Evolutionary conservation across 1,284 basidiomycete genomes (phyloP), one percentile per base, ranked within the genome.

Genomic region (Malassezia pachydermatis): DNA sequence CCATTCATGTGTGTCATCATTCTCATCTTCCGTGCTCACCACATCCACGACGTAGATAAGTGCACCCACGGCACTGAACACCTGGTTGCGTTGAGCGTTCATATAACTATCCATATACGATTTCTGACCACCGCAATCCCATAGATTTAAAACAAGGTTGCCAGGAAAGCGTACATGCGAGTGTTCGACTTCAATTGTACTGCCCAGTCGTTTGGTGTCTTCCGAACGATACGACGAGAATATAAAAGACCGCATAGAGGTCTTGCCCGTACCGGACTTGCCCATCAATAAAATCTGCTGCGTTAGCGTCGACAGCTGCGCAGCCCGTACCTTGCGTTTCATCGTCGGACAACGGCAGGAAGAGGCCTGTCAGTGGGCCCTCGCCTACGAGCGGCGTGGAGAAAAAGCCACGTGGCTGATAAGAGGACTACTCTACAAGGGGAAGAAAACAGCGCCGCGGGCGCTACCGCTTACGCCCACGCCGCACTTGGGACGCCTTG

Each of bases 81-180:
- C 89, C 35, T 86, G 89, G 27, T 83, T 79, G 55, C 86, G 83
- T 70, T 95, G 88, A 0, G 84, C 81, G 30, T 83, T 82, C 55
- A 96, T 82, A 74, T 95, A 98, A 39, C 84, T 86, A 73, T 94
- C 89, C 81, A 96, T 89, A 77, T 95, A 98, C 13, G 87, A 81
- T 65, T 95, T 88, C 75, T 98, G 94, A 4, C 92, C 92, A 39
- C 92, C 92, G 62, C 92, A 96, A 74, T 98, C 94, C 90, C 92
- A 96, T 11, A 98, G 79, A 70, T 94, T 92, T 57, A 73, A 90
- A 79, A 63, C 86, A 81, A 94, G 81, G 72, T 89, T 86, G 16
- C 88, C 89, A 17, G 98, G 81, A 73, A 99, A 95, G 36, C 89
- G 86, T 54, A 98, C 87, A 65, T 95, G 88, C 58, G 90, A 92